Base-by-base conservation (phyloP, 2,329 filamentous ascomycete genomes). In the Beauveria australis region DNA sequence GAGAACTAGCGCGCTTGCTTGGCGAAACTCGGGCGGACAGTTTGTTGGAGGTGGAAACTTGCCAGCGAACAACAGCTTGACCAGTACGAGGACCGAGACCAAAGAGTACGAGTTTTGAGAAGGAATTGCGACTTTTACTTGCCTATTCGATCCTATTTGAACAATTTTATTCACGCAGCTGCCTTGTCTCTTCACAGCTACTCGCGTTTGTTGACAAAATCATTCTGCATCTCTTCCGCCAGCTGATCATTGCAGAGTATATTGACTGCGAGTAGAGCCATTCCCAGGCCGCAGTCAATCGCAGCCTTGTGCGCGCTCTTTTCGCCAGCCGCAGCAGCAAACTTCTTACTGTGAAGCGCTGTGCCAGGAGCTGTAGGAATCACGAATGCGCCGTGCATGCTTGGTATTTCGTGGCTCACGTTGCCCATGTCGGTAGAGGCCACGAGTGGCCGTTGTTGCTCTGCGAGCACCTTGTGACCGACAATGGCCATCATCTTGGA, bases 401-500 rank as follows among this genome's bases (percentile, higher is more conserved):
- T 74, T 1, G 77, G 77, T 3, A 74, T 66, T 3, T 73, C 62
- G 53, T 78, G 76, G 28, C 71, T 73, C 37, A 79, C 76, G 52
- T 79, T 79, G 9, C 76, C 76, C 76, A 77, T 76, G 66, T 78
- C 76, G 0, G 76, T 77, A 0, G 76, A 77, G 5, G 64, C 67
- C 8, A 64, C 64, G 59, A 76, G 64, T 1, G 73, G 67, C 51
- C 74, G 71, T 3, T 74, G 70, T 49, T 74, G 70, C 16, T 61
- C 49, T n/a, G 65, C 30, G 16, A 74, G 63, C 7, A 75, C 68
- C 12, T 72, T 72, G 41, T 71, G 69, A 7, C 68, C 72, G n/a
- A 74, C 67, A 0, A 58, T 53, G 9, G 65, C 68, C 76, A 79
- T 79, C 46, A 75, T 71, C 2, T 70, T 62, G 14, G 72, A 69